These are phyloP conservation scores for Capniomyces stellatus DNA, from an alignment of 371 early-diverging fungal species.

Conservation along the genomic window DNA sequence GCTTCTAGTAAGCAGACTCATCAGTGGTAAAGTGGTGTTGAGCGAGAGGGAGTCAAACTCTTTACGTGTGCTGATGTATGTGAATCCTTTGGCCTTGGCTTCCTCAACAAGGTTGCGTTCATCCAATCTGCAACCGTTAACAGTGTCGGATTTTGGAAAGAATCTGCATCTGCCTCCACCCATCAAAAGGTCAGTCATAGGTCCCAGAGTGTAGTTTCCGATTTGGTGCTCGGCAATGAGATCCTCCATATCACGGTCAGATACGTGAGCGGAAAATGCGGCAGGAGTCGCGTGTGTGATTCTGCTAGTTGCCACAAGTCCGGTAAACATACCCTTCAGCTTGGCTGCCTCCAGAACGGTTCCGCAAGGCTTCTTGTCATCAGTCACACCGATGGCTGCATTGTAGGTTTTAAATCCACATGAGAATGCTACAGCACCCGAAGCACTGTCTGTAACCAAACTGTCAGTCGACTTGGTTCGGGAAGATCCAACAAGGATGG, in stretches of 20 bases:
- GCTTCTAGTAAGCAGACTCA: constrained; percentile 51
- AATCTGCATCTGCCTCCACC: constrained; percentile 84
- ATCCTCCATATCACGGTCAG: constrained; percentile 48
- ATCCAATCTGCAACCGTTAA: constrained; percentile 52
- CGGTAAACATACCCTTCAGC: constrained; percentile 51
- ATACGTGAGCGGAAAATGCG: constrained; percentile 65
- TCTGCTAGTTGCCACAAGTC: constrained; percentile 79
- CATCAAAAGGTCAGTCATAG: constrained; percentile 65
- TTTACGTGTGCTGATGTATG: constrained; percentile 20
- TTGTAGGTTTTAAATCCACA: constrained; percentile 73
- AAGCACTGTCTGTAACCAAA: constrained; percentile 84
- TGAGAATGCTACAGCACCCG: constrained; percentile 87
- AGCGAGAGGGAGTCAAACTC: constrained; percentile 36
- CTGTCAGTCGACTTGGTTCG: constrained; percentile 64
- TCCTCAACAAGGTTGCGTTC: constrained; percentile 33
- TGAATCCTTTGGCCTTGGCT: constrained; percentile 37
- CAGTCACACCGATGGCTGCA: constrained; percentile 58
- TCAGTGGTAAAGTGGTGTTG: constrained; percentile 35
- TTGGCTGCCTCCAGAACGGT: constrained; percentile 91
- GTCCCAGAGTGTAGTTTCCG: constrained; percentile 47
- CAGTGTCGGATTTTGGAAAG: constrained; percentile 35
- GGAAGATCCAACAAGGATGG: constrained; percentile 59
- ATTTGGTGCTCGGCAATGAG: constrained; percentile 71
- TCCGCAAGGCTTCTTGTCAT: constrained; percentile 49
- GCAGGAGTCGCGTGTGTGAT: constrained; percentile 82